A percentile compares a stretch with the other conserved stretches of the same genome.
Conservation (phyloP, 768 basidiomycete species). For the Naematelia aurantialba region DNA sequence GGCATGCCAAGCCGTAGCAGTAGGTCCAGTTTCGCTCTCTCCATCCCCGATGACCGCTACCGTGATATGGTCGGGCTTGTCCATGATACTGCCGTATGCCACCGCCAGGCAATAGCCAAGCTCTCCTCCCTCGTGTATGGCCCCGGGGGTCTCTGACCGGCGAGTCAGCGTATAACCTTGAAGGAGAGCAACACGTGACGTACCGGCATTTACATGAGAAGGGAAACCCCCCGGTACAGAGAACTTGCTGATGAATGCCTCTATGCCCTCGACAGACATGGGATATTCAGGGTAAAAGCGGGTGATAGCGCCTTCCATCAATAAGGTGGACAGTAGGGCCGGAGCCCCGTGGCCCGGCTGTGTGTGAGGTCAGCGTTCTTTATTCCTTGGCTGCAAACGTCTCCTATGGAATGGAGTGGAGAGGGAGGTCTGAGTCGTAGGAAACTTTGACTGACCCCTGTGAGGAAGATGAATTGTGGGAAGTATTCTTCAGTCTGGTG, state of each 20-base stretch:
- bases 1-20: constrained; percentile 63
- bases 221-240: constrained; percentile 81
- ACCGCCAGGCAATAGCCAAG: constrained; percentile 83
- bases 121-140: constrained; percentile 85
- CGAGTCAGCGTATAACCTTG: constrained; percentile 1
- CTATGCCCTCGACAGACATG: constrained; percentile 45
- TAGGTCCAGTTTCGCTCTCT: constrained; percentile 55
- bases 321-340: constrained; percentile 76
- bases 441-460: constrained; percentile 58
- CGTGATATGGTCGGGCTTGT: constrained; percentile 78
- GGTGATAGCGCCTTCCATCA: constrained; percentile 67
- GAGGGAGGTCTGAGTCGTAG: constrained; percentile 40
- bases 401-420: not conserved
- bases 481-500: constrained; percentile 41
- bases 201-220: constrained; percentile 54
- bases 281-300: constrained; percentile 54
- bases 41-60: constrained; percentile 83
- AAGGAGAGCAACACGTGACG: not conserved
- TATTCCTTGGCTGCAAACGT: not conserved
- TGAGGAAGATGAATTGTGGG: constrained; percentile 67
- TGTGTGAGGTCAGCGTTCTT: not conserved
- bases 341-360: constrained; percentile 74
- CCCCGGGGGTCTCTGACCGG: constrained; percentile 79
- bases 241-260: constrained; percentile 69
- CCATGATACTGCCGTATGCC: constrained; percentile 82